Evolutionary conservation across 2,329 filamentous ascomycete genomes (phyloP).

Genomic region (Pyricularia pennisetigena): DNA sequence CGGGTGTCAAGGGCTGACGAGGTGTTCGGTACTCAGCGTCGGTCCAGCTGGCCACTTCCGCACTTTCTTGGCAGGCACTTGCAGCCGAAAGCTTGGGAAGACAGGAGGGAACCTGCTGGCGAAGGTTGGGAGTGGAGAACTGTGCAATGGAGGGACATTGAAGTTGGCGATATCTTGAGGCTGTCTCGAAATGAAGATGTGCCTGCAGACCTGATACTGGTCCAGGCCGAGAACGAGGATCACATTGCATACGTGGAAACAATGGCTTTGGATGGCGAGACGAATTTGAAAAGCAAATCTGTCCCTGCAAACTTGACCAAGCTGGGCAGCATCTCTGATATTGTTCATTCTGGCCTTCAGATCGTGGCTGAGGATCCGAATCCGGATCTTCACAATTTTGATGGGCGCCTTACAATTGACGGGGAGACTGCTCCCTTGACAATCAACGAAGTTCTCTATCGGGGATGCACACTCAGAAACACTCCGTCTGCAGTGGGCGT

Average conservation of each 20-base stretch:
- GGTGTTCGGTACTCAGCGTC: background rate
- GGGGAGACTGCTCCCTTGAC: conserved; percentile 60
- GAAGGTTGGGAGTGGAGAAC: conserved; percentile 39
- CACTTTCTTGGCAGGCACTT: background rate
- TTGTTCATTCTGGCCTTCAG: conserved; percentile 46
- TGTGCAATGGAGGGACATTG: conserved; percentile 33
- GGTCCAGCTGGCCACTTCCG: background rate
- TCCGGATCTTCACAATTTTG: conserved; percentile 65
- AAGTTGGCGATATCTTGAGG: conserved; percentile 38
- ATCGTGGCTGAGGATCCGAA: conserved; percentile 72
- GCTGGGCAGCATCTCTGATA: conserved; percentile 43
- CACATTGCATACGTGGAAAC: conserved; percentile 76
- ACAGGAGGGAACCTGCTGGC: conserved; percentile 42
- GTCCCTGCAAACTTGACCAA: conserved; percentile 44
- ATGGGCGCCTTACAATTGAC: conserved; percentile 54
- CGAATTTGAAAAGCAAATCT: conserved; percentile 71
- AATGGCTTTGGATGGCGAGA: conserved; percentile 77
- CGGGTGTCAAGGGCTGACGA: background rate
- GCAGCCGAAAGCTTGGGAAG: background rate
- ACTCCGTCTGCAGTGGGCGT: conserved; percentile 63
- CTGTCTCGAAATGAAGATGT: conserved; percentile 62
- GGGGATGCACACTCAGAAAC: conserved; percentile 77
- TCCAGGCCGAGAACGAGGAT: conserved; percentile 69
- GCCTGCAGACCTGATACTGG: conserved; percentile 72
- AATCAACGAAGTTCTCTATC: conserved; percentile 73